These are phyloP conservation scores for Cercospora zeina DNA, from an alignment of 2,329 filamentous ascomycete genomes.

Conservation along the genomic window DNA sequence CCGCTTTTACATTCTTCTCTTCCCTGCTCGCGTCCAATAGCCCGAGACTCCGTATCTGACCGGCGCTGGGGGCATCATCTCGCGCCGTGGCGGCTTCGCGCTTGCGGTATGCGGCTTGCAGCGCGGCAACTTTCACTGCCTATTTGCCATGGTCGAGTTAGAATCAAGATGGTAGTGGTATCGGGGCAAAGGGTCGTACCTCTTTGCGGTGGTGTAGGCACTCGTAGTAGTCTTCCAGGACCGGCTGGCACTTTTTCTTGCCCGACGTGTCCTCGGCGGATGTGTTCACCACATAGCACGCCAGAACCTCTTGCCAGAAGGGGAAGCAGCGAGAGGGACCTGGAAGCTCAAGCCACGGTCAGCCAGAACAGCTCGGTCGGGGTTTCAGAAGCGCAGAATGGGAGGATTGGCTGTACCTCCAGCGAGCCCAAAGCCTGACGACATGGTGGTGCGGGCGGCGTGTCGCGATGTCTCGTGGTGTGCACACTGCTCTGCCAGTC, in stretches of 20 bases:
- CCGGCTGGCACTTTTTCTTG: slow-evolving; percentile 82
- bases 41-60: slow-evolving; percentile 84
- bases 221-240: slow-evolving; percentile 96
- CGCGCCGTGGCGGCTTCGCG: slow-evolving; percentile 71
- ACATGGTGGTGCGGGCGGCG: slow-evolving; percentile 55
- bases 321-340: slow-evolving; percentile 85
- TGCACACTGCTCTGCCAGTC: slow-evolving; percentile 8
- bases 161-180: background rate
- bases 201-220: slow-evolving; percentile 99
- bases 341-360: slow-evolving; percentile 38
- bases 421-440: slow-evolving; percentile 78
- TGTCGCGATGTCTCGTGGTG: slow-evolving; percentile 6
- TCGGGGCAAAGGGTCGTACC: slow-evolving; percentile 56
- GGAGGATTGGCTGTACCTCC: slow-evolving; percentile 60
- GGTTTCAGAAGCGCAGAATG: background rate
- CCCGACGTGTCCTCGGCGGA: slow-evolving; percentile 73
- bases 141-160: slow-evolving; percentile 43
- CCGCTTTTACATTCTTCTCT: slow-evolving; percentile 57
- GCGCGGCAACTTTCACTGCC: slow-evolving; percentile 73
- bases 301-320: slow-evolving; percentile 99
- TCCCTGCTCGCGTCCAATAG: slow-evolving; percentile 76
- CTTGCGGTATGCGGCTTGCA: slow-evolving; percentile 85
- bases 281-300: slow-evolving; percentile 96
- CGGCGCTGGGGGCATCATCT: slow-evolving; percentile 78
- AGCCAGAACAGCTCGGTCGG: background rate